These are phyloP conservation scores for Aspergillus indologenus DNA, from an alignment of 495 filamentous ascomycete species.

Conservation along the genomic window DNA sequence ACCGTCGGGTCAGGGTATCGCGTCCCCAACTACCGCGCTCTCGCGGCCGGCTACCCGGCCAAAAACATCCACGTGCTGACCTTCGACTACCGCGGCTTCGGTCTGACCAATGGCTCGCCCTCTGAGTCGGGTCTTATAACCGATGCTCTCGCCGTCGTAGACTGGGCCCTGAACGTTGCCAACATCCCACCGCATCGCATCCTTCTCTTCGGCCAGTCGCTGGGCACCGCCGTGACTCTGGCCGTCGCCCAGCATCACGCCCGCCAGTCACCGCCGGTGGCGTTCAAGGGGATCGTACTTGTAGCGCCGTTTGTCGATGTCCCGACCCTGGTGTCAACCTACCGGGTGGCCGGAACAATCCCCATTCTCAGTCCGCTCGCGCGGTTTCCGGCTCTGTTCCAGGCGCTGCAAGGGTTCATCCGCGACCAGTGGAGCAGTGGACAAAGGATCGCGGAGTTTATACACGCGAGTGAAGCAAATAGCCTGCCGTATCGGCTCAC, in stretches of 20 bases:
- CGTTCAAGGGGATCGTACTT: slow-evolving; percentile 35
- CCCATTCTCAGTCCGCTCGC: slow-evolving; percentile 43
- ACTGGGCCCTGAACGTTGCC: slow-evolving; percentile 64
- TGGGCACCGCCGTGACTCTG: slow-evolving; percentile 71
- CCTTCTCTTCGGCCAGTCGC: slow-evolving; percentile 69
- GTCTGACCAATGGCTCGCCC: slow-evolving; percentile 64
- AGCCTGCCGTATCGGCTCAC: slow-evolving; percentile 27
- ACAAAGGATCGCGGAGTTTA: slow-evolving; percentile 34
- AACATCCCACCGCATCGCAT: slow-evolving; percentile 64
- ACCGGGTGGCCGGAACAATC: slow-evolving; percentile 41
- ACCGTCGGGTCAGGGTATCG: slow-evolving; percentile 63
- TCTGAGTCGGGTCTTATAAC: slow-evolving; percentile 67
- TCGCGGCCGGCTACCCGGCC: slow-evolving; percentile 51
- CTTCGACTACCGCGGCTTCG: slow-evolving; percentile 81
- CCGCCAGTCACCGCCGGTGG: slow-evolving; percentile 26
- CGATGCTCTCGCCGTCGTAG: slow-evolving; percentile 61
- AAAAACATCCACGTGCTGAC: slow-evolving; percentile 59
- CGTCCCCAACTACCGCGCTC: slow-evolving; percentile 58
- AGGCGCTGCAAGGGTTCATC: slow-evolving; percentile 38
- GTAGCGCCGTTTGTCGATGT: slow-evolving; percentile 46
- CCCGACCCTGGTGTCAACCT: slow-evolving; percentile 41
- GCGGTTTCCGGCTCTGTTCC: slow-evolving; percentile 36
- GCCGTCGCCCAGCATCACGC: slow-evolving; percentile 62
- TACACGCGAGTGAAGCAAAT: slow-evolving; percentile 28
- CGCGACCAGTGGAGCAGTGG: slow-evolving; percentile 46